These are phyloP conservation scores for Eremothecium coryli DNA, from an alignment of 1,139 yeast species.

Conservation along the genomic window DNA sequence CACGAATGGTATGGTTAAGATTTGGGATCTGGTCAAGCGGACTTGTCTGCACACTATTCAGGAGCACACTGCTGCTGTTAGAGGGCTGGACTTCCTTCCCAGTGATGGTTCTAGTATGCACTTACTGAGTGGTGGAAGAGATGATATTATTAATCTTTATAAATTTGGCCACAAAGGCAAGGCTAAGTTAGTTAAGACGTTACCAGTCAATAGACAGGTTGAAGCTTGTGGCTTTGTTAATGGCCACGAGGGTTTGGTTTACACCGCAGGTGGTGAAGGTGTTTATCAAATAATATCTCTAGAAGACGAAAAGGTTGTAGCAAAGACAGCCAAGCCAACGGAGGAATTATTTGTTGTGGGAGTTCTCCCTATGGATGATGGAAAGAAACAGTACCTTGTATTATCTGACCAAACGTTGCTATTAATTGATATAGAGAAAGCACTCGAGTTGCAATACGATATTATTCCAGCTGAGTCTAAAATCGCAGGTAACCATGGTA, in stretches of 20 bases:
- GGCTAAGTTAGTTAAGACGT: constrained; percentile 51
- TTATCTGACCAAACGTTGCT: constrained; percentile 79
- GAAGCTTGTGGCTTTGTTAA: constrained; percentile 67
- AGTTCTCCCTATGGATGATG: constrained; percentile 35
- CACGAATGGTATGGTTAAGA: constrained; percentile 70
- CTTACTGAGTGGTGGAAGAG: constrained; percentile 83
- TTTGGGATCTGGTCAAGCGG: constrained; percentile 86
- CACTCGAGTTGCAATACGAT: constrained; percentile 24
- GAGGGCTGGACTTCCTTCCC: constrained; percentile 64
- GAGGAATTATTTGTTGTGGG: constrained; percentile 67
- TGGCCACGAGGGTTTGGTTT: constrained; percentile 35
- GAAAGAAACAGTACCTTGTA: constrained; percentile 35
- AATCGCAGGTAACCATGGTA: constrained; percentile 92
- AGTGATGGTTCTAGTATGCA: constrained; percentile 26
- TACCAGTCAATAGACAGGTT: constrained; percentile 69
- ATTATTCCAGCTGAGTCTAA: constrained; percentile 41
- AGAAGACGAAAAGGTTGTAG: constrained; percentile 33
- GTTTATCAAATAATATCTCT: constrained; percentile 54
- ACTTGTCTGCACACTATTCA: constrained; percentile 54
- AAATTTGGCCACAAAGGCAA: constrained; percentile 45
- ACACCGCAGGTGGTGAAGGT: constrained; percentile 79
- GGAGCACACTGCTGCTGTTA: constrained; percentile 78
- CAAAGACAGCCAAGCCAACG: constrained; percentile 42
- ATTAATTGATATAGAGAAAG: constrained; percentile 37
- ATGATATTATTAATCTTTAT: constrained; percentile 47